A percentile compares a stretch with the other conserved stretches of the same genome.
Evolutionary conservation across 345 rosid species (phyloP).

Genomic region (Pistacia vera): DNA sequence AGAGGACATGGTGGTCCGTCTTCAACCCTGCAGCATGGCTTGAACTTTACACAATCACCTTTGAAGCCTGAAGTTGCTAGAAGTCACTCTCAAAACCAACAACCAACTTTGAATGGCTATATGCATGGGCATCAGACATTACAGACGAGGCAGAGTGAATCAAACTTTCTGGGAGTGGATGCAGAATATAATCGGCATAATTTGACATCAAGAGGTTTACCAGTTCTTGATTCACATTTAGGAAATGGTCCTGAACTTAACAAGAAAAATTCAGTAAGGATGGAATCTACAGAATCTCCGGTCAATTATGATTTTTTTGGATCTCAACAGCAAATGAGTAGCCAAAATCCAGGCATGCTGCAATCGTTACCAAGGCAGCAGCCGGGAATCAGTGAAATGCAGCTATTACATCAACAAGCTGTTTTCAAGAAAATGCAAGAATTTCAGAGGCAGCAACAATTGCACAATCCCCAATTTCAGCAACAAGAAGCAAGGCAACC

Average conservation of each 20-base stretch:
- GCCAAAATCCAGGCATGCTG: slow-evolving; percentile 61
- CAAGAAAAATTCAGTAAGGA: slow-evolving; percentile 43
- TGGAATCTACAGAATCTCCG: slow-evolving; percentile 65
- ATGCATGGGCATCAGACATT: slow-evolving; percentile 56
- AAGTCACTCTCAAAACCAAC: slow-evolving; percentile 58
- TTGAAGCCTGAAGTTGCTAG: slow-evolving; percentile 57
- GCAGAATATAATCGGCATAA: slow-evolving; percentile 52
- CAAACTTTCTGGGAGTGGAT: slow-evolving; percentile 64
- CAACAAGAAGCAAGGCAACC: slow-evolving; percentile 57
- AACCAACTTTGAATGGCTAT: slow-evolving; percentile 61
- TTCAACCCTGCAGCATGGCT: slow-evolving; percentile 56
- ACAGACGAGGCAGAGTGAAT: slow-evolving; percentile 56
- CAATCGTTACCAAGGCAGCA: slow-evolving; percentile 76
- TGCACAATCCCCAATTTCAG: slow-evolving; percentile 56
- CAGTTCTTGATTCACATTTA: slow-evolving; percentile 47
- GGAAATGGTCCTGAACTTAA: slow-evolving; percentile 52
- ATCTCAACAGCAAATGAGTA: slow-evolving; percentile 61
- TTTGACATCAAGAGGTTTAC: slow-evolving; percentile 49
- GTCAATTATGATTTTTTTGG: slow-evolving; percentile 70
- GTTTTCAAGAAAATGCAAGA: slow-evolving; percentile 80
- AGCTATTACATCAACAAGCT: slow-evolving; percentile 72
- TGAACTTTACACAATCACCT: slow-evolving; percentile 51
- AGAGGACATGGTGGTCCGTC: slow-evolving; percentile 54
- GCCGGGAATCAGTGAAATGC: slow-evolving; percentile 69
- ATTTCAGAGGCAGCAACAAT: slow-evolving; percentile 69